Base-by-base conservation (phyloP, 208 protist genomes). In the Blastocrithidia nonstop region DNA sequence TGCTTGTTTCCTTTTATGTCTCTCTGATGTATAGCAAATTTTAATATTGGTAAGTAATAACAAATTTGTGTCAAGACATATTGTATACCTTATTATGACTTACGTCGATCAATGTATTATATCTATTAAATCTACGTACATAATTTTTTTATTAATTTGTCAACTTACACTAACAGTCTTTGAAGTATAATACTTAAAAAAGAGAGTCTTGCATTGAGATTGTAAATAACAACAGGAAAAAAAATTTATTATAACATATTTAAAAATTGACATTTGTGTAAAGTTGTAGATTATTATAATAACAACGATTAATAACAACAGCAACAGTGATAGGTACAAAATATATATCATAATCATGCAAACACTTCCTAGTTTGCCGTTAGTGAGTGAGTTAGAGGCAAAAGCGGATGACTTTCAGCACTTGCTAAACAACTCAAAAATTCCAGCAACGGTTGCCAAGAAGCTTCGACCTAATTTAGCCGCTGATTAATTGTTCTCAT, bases 331-430 rank as follows among this genome's bases (percentile, higher is more conserved):
- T n/a, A n/a, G n/a, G n/a, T n/a, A n/a, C n/a, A n/a, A n/a, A n/a
- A n/a, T 5, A 20, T 19, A 45, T 6, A 45, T 11, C 6, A 51
- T 24, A 37, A 41, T 20, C 35, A 13, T 9, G 50, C 3, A 22
- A 13, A 53, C 38, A 20, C 88, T 92, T 78, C 78, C 83, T 2
- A 92, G 73, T 46, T 86, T 92, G 55, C 83, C 83, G 2, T 60
- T 92, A 23, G 61, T 88, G 1, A 63, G 77, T 0, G 83, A 92
- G 43, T 59, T 92, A n/a, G 82, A 78, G 1, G 71, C 75, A 0
- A 87, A 85, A 29, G 55, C 68, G 8, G 69, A 75, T 26, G 75
- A 83, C 37, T 92, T 92, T 71, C 83, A 92, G 62, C 49, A 68
- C 0, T 55, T 88, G 4, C 48, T 92, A 3, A 82, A 92, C 48